phyloP scores from a whole-genome alignment of 495 filamentous ascomycete genomes.

The Tetracladium setigerum region DNA sequence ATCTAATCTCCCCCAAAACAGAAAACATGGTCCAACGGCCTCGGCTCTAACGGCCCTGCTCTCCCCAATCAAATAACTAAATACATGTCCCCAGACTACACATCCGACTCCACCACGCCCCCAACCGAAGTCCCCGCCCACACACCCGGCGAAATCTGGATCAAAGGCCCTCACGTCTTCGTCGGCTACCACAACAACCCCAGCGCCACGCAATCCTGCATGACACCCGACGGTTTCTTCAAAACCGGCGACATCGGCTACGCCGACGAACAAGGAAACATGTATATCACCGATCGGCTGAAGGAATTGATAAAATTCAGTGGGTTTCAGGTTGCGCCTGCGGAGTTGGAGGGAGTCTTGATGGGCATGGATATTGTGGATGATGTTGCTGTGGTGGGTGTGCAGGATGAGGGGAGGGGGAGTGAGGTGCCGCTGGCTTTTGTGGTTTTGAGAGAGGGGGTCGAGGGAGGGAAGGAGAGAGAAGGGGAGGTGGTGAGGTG shows the following conservation, averaged over 20 bases:
- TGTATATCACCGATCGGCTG: conserved; percentile 60
- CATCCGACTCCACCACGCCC: conserved; percentile 9
- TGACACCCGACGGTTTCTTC: conserved; percentile 58
- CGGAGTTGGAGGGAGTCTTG: conserved; percentile 67
- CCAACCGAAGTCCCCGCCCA: conserved; percentile 28
- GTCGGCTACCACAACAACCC: conserved; percentile 59
- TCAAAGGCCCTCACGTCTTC: conserved; percentile 61
- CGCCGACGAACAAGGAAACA: conserved; percentile 46
- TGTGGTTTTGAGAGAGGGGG: conserved; percentile 54
- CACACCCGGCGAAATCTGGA: conserved; percentile 57
- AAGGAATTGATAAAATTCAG: conserved; percentile 68
- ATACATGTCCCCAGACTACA: conserved; percentile 55
- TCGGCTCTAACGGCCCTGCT: conserved; percentile 74
- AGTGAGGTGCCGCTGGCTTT: conserved; percentile 81
- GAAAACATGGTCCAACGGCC: conserved; percentile 61
- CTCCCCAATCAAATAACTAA: conserved; percentile 77
- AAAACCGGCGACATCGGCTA: conserved; percentile 62
- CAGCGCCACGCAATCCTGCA: conserved; percentile 42
- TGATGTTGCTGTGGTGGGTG: conserved; percentile 59
- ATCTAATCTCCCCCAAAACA: conserved; percentile 19
- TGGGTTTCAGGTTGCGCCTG: conserved; percentile 68
- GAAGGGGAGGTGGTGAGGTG: conserved; percentile 56
- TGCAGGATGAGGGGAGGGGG: conserved; percentile 53
- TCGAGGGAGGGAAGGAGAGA: conserved; percentile 35
- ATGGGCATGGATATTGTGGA: conserved; percentile 58